Conservation (phyloP, 768 basidiomycete species). For the Leccinellum luteum region DNA sequence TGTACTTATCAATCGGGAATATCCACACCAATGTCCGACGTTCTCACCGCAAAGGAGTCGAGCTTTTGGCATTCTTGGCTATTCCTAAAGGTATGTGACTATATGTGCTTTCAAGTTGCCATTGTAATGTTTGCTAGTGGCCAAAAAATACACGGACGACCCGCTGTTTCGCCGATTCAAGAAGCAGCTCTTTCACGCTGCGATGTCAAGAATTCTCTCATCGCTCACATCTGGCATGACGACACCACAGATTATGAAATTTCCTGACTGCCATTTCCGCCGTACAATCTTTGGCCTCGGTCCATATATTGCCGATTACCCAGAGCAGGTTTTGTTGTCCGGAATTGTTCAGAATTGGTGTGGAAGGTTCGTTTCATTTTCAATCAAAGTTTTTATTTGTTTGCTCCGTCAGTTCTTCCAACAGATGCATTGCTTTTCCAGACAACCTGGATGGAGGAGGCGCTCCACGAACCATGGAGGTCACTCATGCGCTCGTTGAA, state of each 20-base stretch:
- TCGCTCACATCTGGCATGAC: not conserved
- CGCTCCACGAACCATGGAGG: not conserved
- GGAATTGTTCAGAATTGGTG: not conserved
- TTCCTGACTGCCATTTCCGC: not conserved
- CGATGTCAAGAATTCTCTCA: not conserved
- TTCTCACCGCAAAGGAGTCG: slow-evolving; percentile 4
- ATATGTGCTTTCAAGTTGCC: not conserved
- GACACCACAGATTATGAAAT: not conserved
- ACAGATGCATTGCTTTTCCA: not conserved
- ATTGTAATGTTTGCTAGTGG: not conserved
- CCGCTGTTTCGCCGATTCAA: not conserved
- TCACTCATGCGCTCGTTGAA: not conserved
- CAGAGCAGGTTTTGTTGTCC: not conserved
- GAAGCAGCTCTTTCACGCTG: not conserved
- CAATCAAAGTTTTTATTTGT: not conserved
- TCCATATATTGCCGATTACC: not conserved
- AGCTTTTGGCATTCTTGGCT: slow-evolving; percentile 25
- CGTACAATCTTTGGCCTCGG: not conserved
- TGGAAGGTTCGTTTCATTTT: not conserved
- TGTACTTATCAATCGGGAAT: slow-evolving; percentile 19
- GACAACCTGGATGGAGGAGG: not conserved
- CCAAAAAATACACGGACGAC: not conserved
- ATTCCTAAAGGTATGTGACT: slow-evolving; percentile 24
- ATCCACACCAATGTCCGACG: slow-evolving; percentile 10
- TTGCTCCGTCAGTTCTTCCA: not conserved